phyloP scores from a whole-genome alignment of 2,329 filamentous ascomycete genomes.

The Fonsecaea monophora region DNA sequence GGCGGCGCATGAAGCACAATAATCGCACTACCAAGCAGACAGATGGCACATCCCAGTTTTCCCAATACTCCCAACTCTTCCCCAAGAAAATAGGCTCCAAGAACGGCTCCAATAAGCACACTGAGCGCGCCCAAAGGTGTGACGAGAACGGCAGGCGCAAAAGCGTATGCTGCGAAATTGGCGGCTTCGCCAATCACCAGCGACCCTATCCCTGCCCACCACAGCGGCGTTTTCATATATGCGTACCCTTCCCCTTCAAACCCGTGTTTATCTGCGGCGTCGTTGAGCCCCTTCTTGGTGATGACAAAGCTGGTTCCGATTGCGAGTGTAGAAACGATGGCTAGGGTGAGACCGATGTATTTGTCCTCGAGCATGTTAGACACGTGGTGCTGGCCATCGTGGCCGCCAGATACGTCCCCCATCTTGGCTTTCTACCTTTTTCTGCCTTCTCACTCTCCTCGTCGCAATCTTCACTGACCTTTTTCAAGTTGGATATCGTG shows the following conservation, averaged over 20 bases:
- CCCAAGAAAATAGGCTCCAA: slow-evolving; percentile 92
- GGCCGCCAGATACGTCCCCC: slow-evolving; percentile 4
- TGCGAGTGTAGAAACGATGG: slow-evolving; percentile 56
- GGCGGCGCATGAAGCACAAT: slow-evolving; percentile 97
- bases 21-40: slow-evolving; percentile 92
- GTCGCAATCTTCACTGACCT: no score
- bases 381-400: slow-evolving; percentile 22
- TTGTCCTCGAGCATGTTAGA: slow-evolving; percentile 44
- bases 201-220: slow-evolving; percentile 94
- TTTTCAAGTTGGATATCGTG: neutral
- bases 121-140: slow-evolving; percentile 92
- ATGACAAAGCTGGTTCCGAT: slow-evolving; percentile 94
- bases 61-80: slow-evolving; percentile 90
- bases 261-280: slow-evolving; percentile 87
- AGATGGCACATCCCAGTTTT: slow-evolving; percentile 94
- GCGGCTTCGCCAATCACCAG: slow-evolving; percentile 91
- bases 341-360: slow-evolving; percentile 56
- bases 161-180: slow-evolving; percentile 98
- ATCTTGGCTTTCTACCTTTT: slow-evolving; percentile 4
- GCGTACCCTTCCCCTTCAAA: slow-evolving; percentile 97
- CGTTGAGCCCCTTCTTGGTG: slow-evolving; percentile 96
- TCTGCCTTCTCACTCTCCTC: neutral
- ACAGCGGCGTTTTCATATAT: slow-evolving; percentile 92
- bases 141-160: slow-evolving; percentile 97
- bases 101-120: slow-evolving; percentile 90